phyloP scores from a whole-genome alignment of 2,329 filamentous ascomycete species.

The Tolypocladium album region DNA sequence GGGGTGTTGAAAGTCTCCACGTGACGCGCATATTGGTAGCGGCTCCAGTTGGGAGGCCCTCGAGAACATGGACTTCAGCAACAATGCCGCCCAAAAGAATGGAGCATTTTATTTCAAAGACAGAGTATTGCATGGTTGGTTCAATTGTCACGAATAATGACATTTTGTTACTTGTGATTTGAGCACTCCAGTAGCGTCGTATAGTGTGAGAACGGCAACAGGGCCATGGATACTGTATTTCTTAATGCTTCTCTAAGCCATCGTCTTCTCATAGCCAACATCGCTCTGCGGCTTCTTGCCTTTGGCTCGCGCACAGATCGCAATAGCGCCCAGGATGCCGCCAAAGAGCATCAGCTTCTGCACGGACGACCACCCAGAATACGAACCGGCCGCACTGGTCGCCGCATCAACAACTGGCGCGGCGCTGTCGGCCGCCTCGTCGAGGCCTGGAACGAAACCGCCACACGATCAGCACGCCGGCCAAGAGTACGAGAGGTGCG shows the following conservation, averaged over 20 bases:
- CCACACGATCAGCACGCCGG: conserved; percentile 23
- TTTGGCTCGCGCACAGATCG: conserved; percentile 31
- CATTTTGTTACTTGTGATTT: not conserved
- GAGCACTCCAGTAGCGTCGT: not conserved
- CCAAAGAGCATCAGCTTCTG: conserved; percentile 41
- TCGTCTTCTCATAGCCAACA: conserved; percentile 31
- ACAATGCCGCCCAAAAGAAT: not conserved
- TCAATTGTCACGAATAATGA: not conserved
- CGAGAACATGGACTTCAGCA: not conserved
- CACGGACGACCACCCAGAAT: conserved; percentile 22
- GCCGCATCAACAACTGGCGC: conserved; percentile 4
- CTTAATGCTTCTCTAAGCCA: conserved; percentile 21
- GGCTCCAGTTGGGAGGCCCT: not conserved
- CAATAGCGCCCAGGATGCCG: conserved; percentile 35
- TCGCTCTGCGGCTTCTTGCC: conserved; percentile 19
- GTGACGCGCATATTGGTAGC: conserved; percentile 1
- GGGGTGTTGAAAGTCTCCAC: conserved; percentile 1
- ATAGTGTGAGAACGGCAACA: not conserved
- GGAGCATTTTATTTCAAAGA: not conserved
- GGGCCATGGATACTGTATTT: conserved; percentile 1
- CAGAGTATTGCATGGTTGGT: not conserved
- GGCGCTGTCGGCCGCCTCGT: conserved; percentile 10
- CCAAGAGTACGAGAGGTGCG: conserved; percentile 11
- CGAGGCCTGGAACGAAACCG: conserved; percentile 14
- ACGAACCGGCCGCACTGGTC: not conserved